Evolutionary conservation across 2,329 filamentous ascomycete genomes (phyloP).

Genomic region (Sclerotinia glacialis): DNA sequence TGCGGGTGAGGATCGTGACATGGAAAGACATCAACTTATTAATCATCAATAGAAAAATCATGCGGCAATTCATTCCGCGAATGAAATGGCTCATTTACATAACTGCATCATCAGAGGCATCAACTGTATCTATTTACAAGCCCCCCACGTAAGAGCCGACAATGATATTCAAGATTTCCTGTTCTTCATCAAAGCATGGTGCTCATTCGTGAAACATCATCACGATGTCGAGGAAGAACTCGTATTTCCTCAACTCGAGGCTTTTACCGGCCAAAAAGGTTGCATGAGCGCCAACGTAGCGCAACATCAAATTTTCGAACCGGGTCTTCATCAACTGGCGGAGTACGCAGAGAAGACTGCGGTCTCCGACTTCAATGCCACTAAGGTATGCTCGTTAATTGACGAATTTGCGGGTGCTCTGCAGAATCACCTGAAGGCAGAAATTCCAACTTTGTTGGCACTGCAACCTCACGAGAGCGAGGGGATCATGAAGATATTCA

Average conservation of each 20-base stretch:
- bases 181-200: not conserved
- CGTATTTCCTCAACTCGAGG: not conserved
- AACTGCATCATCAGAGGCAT: too few species aligned
- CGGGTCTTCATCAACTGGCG: not conserved
- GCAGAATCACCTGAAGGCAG: not conserved
- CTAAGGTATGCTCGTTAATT: too few species aligned
- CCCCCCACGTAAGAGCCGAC: too few species aligned
- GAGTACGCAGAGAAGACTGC: not conserved
- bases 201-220: not conserved
- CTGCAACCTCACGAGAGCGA: not conserved
- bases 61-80: too few species aligned
- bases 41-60: too few species aligned
- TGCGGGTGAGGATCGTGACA: too few species aligned
- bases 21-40: too few species aligned
- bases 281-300: not conserved
- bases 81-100: too few species aligned
- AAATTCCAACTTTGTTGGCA: not conserved
- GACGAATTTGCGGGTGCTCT: not conserved
- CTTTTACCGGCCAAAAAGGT: not conserved
- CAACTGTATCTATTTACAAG: too few species aligned
- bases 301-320: slow-evolving; percentile 7
- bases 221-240: not conserved
- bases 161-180: too few species aligned
- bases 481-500: not conserved
- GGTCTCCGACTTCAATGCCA: not conserved